Base-by-base conservation (phyloP, 306 rosid species). In the Glycyrrhiza uralensis region DNA sequence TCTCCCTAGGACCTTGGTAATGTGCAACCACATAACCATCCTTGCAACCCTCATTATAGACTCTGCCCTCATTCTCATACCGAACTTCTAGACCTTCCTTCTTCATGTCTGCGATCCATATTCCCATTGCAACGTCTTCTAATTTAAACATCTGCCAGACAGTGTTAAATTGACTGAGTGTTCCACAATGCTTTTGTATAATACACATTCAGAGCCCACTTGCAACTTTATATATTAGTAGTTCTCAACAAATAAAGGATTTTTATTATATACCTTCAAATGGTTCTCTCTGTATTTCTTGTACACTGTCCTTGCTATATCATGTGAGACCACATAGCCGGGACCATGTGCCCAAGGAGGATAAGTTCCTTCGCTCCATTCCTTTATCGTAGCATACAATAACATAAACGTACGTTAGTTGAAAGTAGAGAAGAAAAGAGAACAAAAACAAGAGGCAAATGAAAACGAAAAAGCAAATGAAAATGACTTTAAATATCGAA, bases 331-430 rank as follows among this genome's bases (percentile, higher is more conserved):
- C 36, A 95, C 97, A 78, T 95, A 95, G 14, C 99, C 97, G 13
- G 99, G 99, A 76, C 99, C 99, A 64, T 95, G 96, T 26, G 99
- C 99, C 97, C 97, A 95, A 18, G 97, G 90, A 29, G 99, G 99
- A 81, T 95, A 95, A 14, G 81, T 85, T 17, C 76, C 83, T 76
- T 84, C 96, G 10, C 79, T 87, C 97, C 97, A 95, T 88, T 92
- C 99, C 99, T 94, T 73, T 80, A 66, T 58, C 24, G 36, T 77
- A 28, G 52, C 71, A 83, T 23, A 38, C 61, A 78, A 58, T 39
- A 29, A 70, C 66, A 76, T 63, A 64, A 60, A 19, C 26, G 22
- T 18, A 75, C 17, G 20, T 52, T 14, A 72, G 64, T 41, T 20
- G 23, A 17, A 74, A 18, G 35, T 13, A 41, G 47, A 41, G 39